Percentiles rank a stretch among this genome's conserved stretches.
phyloP scores from a whole-genome alignment of 495 filamentous ascomycete genomes.

The Cryomyces minteri region DNA sequence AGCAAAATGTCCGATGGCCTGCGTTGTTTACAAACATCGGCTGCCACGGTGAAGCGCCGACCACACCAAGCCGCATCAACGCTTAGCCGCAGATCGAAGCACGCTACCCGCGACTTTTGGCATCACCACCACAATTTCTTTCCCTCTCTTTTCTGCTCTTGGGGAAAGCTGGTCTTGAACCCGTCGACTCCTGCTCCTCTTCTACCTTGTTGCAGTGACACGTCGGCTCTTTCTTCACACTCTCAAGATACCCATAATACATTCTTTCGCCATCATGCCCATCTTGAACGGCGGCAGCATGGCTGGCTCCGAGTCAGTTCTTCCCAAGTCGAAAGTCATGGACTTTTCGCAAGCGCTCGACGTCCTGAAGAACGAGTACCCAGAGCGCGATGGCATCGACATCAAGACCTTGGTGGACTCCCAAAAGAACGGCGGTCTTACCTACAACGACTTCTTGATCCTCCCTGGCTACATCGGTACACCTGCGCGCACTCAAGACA shows the following conservation, averaged over 20 bases:
- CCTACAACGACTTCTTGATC: slow-evolving; percentile 60
- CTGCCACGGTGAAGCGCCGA: too few species aligned
- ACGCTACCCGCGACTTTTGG: neutral
- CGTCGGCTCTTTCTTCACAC: slow-evolving; percentile 11
- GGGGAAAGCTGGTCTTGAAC: slow-evolving; percentile 36
- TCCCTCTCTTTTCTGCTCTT: slow-evolving; percentile 29
- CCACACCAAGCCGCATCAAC: too few species aligned
- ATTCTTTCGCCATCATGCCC: slow-evolving; percentile 37
- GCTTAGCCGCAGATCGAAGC: too few species aligned
- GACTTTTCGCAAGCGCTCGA: slow-evolving; percentile 56
- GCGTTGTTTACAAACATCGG: too few species aligned
- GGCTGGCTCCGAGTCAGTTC: slow-evolving; percentile 13
- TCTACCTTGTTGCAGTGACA: neutral
- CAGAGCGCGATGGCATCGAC: slow-evolving; percentile 63
- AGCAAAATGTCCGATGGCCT: too few species aligned
- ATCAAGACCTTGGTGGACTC: slow-evolving; percentile 71
- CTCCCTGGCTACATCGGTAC: slow-evolving; percentile 49
- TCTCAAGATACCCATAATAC: slow-evolving; percentile 11
- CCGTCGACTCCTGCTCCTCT: slow-evolving; percentile 27
- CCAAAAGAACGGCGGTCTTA: slow-evolving; percentile 73
- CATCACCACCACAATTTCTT: neutral
- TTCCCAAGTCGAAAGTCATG: slow-evolving; percentile 15
- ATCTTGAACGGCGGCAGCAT: slow-evolving; percentile 43
- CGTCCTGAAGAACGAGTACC: slow-evolving; percentile 54
- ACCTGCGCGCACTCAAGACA: neutral